Percentiles rank a stretch among this genome's conserved stretches.
phyloP scores from a whole-genome alignment of 2,329 filamentous ascomycete species.

The Fusarium chlamydosporum region DNA sequence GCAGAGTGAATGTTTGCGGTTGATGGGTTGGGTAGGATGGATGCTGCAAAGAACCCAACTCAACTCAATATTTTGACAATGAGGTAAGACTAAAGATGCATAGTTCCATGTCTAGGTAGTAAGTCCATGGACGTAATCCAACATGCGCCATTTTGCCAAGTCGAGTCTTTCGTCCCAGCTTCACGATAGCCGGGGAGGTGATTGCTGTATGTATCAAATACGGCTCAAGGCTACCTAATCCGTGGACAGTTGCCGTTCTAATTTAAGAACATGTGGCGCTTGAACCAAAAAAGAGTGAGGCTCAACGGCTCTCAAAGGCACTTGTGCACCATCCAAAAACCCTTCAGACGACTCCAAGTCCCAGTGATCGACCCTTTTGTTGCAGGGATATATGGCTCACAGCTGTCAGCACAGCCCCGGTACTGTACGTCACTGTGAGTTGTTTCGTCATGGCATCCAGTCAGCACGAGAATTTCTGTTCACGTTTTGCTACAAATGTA shows the following conservation, averaged over 20 bases:
- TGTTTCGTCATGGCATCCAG: slow-evolving; percentile 43
- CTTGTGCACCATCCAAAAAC: slow-evolving; percentile 15
- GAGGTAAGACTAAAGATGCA: background rate
- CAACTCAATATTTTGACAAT: background rate
- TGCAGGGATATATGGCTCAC: slow-evolving; percentile 36
- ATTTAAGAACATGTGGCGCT: slow-evolving; percentile 42
- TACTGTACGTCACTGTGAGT: slow-evolving; percentile 48
- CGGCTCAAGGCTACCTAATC: slow-evolving; percentile 18
- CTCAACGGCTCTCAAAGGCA: slow-evolving; percentile 27
- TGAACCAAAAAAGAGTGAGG: slow-evolving; percentile 28
- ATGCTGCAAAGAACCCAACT: slow-evolving; percentile 4
- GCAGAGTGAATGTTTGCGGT: slow-evolving; percentile 6
- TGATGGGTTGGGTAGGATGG: background rate
- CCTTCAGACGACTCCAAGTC: slow-evolving; percentile 16
- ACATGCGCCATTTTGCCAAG: background rate
- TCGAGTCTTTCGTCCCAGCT: background rate
- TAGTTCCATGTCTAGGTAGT: background rate
- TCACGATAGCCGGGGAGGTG: background rate
- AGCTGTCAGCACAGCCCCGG: slow-evolving; percentile 49
- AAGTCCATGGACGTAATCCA: background rate
- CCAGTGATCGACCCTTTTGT: slow-evolving; percentile 34
- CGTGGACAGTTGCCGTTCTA: slow-evolving; percentile 33
- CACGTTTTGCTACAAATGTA: slow-evolving; percentile 6
- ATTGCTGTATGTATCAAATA: slow-evolving; percentile 1
- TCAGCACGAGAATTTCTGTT: slow-evolving; percentile 30